Conservation (phyloP, 768 basidiomycete genomes). For the Leccinum arenicola region DNA sequence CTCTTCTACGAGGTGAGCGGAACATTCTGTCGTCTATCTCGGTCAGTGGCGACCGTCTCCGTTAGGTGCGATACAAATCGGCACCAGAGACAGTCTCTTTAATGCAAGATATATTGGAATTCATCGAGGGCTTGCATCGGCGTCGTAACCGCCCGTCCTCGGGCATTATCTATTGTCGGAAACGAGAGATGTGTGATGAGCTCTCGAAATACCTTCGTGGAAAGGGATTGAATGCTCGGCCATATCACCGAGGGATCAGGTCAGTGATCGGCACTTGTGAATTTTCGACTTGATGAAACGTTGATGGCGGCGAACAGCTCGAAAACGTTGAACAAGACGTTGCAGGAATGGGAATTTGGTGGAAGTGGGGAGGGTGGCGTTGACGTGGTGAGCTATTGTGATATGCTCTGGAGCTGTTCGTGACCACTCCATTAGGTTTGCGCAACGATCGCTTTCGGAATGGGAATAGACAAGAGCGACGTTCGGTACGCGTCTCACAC, state of each 20-base stretch:
- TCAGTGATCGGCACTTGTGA: constrained; percentile 23
- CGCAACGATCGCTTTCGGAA: constrained; percentile 81
- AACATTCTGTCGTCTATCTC: not conserved
- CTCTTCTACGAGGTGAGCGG: constrained; percentile 72
- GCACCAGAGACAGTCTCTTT: constrained; percentile 48
- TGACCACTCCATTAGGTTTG: constrained; percentile 48
- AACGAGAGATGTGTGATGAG: constrained; percentile 61
- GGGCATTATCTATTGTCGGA: constrained; percentile 80
- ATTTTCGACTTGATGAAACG: not conserved
- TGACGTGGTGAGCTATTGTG: constrained; percentile 52
- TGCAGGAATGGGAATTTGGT: constrained; percentile 60
- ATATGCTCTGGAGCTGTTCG: not conserved
- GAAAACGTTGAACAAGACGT: constrained; percentile 46
- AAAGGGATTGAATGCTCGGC: constrained; percentile 62
- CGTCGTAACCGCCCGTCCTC: constrained; percentile 59
- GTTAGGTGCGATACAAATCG: constrained; percentile 61
- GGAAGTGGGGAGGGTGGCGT: constrained; percentile 50
- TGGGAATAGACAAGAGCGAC: constrained; percentile 83
- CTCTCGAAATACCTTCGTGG: constrained; percentile 60
- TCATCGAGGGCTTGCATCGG: constrained; percentile 59
- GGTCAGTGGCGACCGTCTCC: not conserved
- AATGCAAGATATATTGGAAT: constrained; percentile 65
- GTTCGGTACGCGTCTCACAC: constrained; percentile 46
- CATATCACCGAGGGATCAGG: constrained; percentile 75
- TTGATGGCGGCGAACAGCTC: constrained; percentile 32